phyloP scores from a whole-genome alignment of 257 asterid genomes.

The Henckelia pumila region DNA sequence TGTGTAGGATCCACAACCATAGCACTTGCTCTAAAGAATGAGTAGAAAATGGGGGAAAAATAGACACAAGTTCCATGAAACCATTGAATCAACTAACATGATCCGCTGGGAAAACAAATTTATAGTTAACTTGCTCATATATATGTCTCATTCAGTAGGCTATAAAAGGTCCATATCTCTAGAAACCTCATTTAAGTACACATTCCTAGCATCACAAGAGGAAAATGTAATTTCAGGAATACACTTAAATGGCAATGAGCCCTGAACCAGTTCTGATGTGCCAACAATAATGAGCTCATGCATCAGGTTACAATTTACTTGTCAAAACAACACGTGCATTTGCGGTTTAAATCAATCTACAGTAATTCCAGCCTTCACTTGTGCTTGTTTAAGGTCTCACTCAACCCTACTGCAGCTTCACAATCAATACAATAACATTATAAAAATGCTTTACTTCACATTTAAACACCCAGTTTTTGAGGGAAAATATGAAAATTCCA shows the following conservation, averaged over 20 bases:
- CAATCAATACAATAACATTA: neutral
- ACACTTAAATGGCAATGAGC: slow-evolving; percentile 17
- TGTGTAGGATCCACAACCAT: slow-evolving; percentile 12
- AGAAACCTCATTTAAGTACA: neutral
- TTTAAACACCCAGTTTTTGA: neutral
- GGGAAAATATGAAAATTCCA: neutral
- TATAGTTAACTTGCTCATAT: neutral
- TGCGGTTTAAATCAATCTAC: neutral
- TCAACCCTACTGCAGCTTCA: slow-evolving; percentile 6
- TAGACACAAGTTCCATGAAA: slow-evolving; percentile 8
- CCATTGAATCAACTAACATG: neutral
- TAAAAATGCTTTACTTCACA: neutral
- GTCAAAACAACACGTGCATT: slow-evolving; percentile 6
- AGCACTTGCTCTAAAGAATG: neutral
- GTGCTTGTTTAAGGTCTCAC: neutral
- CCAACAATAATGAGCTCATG: neutral
- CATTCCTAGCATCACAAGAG: slow-evolving; percentile 1
- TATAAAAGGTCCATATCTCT: neutral
- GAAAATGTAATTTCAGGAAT: slow-evolving; percentile 1
- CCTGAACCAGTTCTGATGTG: slow-evolving; percentile 16
- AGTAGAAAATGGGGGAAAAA: neutral
- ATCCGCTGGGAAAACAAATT: neutral
- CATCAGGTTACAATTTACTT: neutral
- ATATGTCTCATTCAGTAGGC: slow-evolving; percentile 5
- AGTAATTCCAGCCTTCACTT: slow-evolving; percentile 3